These are phyloP conservation scores for Amniculicola lignicola DNA, from an alignment of 495 filamentous ascomycete species.

Conservation along the genomic window DNA sequence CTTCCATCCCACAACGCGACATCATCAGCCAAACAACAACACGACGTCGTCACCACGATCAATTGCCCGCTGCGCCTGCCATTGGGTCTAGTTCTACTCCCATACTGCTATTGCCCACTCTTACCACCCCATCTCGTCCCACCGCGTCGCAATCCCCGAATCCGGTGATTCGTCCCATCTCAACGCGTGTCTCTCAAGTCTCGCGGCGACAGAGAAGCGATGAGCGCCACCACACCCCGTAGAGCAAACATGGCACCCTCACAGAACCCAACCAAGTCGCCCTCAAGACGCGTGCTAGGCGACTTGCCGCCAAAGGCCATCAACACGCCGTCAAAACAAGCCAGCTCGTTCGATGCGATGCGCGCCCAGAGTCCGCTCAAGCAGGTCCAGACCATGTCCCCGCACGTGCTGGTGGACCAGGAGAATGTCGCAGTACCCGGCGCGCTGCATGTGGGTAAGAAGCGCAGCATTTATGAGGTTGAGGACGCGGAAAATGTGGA, in stretches of 20 bases:
- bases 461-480: slow-evolving; percentile 31
- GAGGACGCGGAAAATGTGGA: slow-evolving; percentile 24
- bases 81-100: neutral
- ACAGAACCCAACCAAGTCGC: slow-evolving; percentile 16
- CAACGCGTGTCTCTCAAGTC: slow-evolving; percentile 21
- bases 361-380: slow-evolving; percentile 28
- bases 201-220: slow-evolving; percentile 6
- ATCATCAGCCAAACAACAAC: slow-evolving; percentile 7
- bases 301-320: slow-evolving; percentile 32
- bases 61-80: neutral
- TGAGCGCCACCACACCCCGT: slow-evolving; percentile 18
- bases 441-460: slow-evolving; percentile 12
- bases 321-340: slow-evolving; percentile 24
- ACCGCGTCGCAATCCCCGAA: neutral
- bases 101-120: neutral
- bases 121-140: neutral
- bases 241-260: slow-evolving; percentile 5
- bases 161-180: neutral
- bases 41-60: neutral
- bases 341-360: slow-evolving; percentile 3
- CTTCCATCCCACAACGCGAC: neutral
- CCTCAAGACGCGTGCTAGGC: slow-evolving; percentile 30
- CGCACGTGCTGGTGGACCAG: slow-evolving; percentile 9
- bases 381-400: slow-evolving; percentile 30
- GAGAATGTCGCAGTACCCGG: slow-evolving; percentile 13